A percentile compares a stretch with the other conserved stretches of the same genome.
Conservation (phyloP, 2,329 filamentous ascomycete genomes). For the Bipolaris gigantea region DNA sequence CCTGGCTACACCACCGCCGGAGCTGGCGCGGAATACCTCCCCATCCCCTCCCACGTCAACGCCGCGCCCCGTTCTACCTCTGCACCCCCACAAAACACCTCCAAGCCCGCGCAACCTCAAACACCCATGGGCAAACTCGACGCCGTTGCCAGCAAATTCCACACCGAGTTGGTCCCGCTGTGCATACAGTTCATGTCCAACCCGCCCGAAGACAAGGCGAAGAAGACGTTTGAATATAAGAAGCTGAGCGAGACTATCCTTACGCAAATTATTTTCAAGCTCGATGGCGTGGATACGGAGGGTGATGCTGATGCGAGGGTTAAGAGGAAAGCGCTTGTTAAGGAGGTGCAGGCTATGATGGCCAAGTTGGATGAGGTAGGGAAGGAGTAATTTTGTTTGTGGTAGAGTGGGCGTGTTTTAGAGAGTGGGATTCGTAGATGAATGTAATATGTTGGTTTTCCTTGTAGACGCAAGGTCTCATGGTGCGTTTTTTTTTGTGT, state of each 20-base stretch:
- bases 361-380: slow-evolving; percentile 61
- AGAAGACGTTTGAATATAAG: slow-evolving; percentile 73
- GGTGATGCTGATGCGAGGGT: slow-evolving; percentile 66
- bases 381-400: slow-evolving; percentile 7
- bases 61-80: slow-evolving; percentile 38
- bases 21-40: slow-evolving; percentile 43
- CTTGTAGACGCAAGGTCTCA: too few species aligned
- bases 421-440: background rate
- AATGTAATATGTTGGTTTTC: background rate
- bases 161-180: slow-evolving; percentile 64
- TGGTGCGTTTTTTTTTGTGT: too few species aligned
- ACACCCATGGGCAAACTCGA: slow-evolving; percentile 62
- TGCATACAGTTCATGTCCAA: slow-evolving; percentile 63
- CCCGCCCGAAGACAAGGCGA: slow-evolving; percentile 63
- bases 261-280: slow-evolving; percentile 73
- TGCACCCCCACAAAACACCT: slow-evolving; percentile 36
- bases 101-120: slow-evolving; percentile 32
- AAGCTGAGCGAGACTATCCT: slow-evolving; percentile 75
- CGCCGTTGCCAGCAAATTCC: slow-evolving; percentile 66
- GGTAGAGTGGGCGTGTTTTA: background rate
- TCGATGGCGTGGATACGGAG: slow-evolving; percentile 75
- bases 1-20: slow-evolving; percentile 41
- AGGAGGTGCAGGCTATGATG: slow-evolving; percentile 68
- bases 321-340: slow-evolving; percentile 72
- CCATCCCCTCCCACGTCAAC: slow-evolving; percentile 41